phyloP scores from a whole-genome alignment of 768 basidiomycete species.

The Leccinum aurantiacum region DNA sequence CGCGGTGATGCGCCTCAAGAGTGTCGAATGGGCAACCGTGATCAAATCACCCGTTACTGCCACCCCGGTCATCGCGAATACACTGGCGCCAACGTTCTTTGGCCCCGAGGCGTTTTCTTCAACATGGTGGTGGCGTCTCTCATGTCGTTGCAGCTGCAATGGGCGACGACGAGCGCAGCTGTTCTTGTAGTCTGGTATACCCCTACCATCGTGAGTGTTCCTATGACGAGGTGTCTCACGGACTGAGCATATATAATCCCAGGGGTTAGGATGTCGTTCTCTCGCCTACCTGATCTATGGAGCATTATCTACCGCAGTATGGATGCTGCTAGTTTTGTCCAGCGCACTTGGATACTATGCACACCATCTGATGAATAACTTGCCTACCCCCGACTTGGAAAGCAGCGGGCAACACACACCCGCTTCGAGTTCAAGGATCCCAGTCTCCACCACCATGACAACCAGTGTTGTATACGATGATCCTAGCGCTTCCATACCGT shows the following conservation, averaged over 20 bases:
- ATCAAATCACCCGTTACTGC: slow-evolving; percentile 26
- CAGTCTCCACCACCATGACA: background rate
- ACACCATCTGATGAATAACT: slow-evolving; percentile 4
- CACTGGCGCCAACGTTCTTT: slow-evolving; percentile 2
- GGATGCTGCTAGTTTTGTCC: slow-evolving; percentile 32
- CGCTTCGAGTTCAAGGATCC: background rate
- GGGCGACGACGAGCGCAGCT: slow-evolving; percentile 33
- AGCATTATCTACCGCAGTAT: slow-evolving; percentile 27
- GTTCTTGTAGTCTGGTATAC: slow-evolving; percentile 30
- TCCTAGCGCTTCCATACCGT: background rate
- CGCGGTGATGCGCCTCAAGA: slow-evolving; percentile 4
- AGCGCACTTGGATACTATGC: slow-evolving; percentile 27
- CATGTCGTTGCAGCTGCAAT: slow-evolving; percentile 33
- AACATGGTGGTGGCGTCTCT: slow-evolving; percentile 34
- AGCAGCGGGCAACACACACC: background rate
- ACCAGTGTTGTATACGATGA: background rate
- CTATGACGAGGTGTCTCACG: background rate
- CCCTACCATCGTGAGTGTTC: slow-evolving; percentile 28
- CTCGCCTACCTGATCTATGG: slow-evolving; percentile 33
- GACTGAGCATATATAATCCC: background rate
- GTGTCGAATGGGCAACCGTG: slow-evolving; percentile 19
- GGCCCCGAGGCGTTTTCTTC: slow-evolving; percentile 25
- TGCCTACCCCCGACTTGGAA: background rate
- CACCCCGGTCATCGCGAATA: slow-evolving; percentile 2
- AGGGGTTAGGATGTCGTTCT: slow-evolving; percentile 38